Evolutionary conservation across 2,329 filamentous ascomycete genomes (phyloP).

Genomic region (Simplicillium sp.): DNA sequence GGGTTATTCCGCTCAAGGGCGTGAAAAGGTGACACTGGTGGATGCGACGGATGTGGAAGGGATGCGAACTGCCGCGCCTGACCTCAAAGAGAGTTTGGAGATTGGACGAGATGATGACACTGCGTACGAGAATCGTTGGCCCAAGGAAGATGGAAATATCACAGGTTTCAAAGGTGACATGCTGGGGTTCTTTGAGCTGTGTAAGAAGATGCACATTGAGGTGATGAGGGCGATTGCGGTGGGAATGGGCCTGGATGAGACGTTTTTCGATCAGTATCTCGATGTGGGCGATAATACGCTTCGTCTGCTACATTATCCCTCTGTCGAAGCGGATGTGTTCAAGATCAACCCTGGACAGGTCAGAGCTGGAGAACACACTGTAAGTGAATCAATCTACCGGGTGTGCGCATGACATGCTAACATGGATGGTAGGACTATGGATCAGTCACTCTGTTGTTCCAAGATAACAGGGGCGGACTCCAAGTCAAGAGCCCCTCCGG

Average conservation of each 20-base stretch:
- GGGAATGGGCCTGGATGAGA: constrained; percentile 62
- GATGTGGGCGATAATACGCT: constrained; percentile 62
- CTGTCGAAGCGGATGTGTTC: constrained; percentile 57
- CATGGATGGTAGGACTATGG: constrained; percentile 38
- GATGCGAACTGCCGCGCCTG: constrained; percentile 47
- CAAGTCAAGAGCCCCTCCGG: constrained; percentile 62
- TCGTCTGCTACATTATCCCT: constrained; percentile 68
- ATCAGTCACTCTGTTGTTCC: constrained; percentile 52
- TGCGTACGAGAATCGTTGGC: constrained; percentile 71
- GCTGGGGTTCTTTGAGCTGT: constrained; percentile 64
- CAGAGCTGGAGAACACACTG: constrained; percentile 67
- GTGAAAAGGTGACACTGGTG: constrained; percentile 59
- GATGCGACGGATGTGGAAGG: constrained; percentile 48
- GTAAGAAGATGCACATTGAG: constrained; percentile 63
- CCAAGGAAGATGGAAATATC: constrained; percentile 29
- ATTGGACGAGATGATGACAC: constrained; percentile 52
- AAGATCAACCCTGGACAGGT: constrained; percentile 58
- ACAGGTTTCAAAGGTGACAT: constrained; percentile 61
- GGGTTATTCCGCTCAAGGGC: constrained; percentile 59
- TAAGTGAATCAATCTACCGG: constrained; percentile 11
- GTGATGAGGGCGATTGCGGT: constrained; percentile 79
- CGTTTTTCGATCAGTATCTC: constrained; percentile 70
- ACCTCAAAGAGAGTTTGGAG: constrained; percentile 57
- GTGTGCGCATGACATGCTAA: not conserved
- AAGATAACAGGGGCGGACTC: constrained; percentile 45